phyloP scores from a whole-genome alignment of 192 early-diverging fungal genomes.

The Entophlyctis helioformis region DNA sequence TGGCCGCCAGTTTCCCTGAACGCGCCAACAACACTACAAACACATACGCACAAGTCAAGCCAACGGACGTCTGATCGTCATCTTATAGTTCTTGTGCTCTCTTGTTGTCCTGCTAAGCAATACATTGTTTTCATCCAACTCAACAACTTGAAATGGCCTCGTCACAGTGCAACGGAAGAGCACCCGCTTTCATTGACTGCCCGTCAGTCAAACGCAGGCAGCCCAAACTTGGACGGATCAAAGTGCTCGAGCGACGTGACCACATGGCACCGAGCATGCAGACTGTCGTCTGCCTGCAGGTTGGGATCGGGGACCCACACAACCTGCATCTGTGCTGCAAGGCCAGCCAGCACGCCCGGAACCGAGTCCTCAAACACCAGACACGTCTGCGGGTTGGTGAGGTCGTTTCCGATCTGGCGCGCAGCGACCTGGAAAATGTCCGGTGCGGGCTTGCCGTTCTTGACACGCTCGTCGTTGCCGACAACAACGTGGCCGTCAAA shows the following conservation, averaged over 20 bases:
- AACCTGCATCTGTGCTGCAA: constrained; percentile 70
- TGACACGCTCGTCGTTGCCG: constrained; percentile 75
- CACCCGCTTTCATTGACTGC: too few species aligned
- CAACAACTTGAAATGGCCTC: too few species aligned
- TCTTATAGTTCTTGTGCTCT: too few species aligned
- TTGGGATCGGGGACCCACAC: constrained; percentile 81
- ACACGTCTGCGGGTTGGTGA: constrained; percentile 15
- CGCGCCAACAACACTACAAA: too few species aligned
- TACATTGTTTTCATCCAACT: too few species aligned
- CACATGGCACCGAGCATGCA: constrained; percentile 5
- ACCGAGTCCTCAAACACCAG: constrained; percentile 91
- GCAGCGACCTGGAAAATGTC: constrained; percentile 79
- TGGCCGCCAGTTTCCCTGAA: too few species aligned
- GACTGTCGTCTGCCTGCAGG: constrained; percentile 7
- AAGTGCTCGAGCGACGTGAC: constrained; percentile 24
- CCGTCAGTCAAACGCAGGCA: constrained; percentile 16
- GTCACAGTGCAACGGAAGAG: too few species aligned
- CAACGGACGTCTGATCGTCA: too few species aligned
- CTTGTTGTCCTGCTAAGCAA: too few species aligned
- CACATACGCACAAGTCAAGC: too few species aligned
- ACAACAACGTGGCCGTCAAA: constrained; percentile 71
- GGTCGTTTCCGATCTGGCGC: constrained; percentile 33
- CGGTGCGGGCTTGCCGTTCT: constrained; percentile 76
- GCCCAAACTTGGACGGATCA: constrained; percentile 24
- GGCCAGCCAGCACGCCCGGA: constrained; percentile 70